These are phyloP conservation scores for Laburnicola sp. DNA, from an alignment of 2,329 filamentous ascomycete species.

Conservation along the genomic window DNA sequence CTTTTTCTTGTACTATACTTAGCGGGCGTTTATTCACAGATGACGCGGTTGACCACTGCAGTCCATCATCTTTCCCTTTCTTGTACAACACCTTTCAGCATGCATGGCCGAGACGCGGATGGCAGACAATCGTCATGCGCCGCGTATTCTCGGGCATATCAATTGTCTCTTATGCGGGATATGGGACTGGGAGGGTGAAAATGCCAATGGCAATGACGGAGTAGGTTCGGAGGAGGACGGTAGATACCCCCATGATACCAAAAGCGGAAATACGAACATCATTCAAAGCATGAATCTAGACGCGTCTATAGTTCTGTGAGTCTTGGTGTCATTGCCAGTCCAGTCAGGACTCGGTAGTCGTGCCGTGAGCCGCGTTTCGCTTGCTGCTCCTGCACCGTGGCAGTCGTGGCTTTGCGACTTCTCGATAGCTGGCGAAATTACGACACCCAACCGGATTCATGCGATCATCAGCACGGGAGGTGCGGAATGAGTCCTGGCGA, in stretches of 20 bases:
- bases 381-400: too few relatives aligned
- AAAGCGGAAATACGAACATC: not conserved
- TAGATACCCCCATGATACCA: conserved; percentile 6
- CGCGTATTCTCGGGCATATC: not conserved
- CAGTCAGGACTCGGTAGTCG: too few relatives aligned
- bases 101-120: too few relatives aligned
- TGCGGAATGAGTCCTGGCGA: too few relatives aligned
- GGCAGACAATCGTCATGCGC: not conserved
- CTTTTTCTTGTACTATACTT: conserved; percentile 1
- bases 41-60: not conserved
- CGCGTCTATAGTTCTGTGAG: too few relatives aligned
- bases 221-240: conserved; percentile 1
- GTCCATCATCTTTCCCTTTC: not conserved
- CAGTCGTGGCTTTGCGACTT: too few relatives aligned
- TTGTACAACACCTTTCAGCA: conserved; percentile 4
- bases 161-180: conserved; percentile 5
- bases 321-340: too few relatives aligned
- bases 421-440: too few relatives aligned
- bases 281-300: not conserved
- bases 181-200: conserved; percentile 6
- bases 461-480: too few relatives aligned
- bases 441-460: too few relatives aligned
- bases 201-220: too few relatives aligned
- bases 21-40: conserved; percentile 6
- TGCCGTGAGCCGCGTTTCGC: too few relatives aligned